A percentile compares a stretch with the other conserved stretches of the same genome.
These are phyloP conservation scores for Aspergillus japonicus DNA, from an alignment of 2,329 filamentous ascomycete species.

Conservation along the genomic window DNA sequence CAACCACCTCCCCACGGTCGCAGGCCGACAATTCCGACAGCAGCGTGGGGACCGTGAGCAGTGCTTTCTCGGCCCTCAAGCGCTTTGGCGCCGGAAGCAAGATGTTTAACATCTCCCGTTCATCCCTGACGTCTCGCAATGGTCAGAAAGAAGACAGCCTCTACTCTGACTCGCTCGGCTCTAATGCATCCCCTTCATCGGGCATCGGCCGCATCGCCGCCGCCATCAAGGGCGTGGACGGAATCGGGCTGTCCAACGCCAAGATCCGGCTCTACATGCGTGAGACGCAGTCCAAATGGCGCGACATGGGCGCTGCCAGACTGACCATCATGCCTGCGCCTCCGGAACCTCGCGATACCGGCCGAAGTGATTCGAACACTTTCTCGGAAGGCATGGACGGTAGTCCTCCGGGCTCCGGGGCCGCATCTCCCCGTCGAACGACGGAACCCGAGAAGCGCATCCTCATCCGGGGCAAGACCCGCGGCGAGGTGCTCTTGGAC, in stretches of 20 bases:
- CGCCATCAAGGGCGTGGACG: conserved; percentile 55
- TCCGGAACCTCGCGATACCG: conserved; percentile 32
- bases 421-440: conserved; percentile 45
- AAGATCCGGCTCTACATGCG: conserved; percentile 85
- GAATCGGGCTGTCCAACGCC: conserved; percentile 67
- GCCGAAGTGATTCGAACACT: background rate
- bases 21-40: conserved; percentile 67
- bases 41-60: conserved; percentile 72
- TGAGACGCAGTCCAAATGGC: conserved; percentile 75
- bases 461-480: conserved; percentile 70
- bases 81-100: conserved; percentile 70
- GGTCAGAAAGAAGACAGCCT: conserved; percentile 53
- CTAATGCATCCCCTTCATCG: conserved; percentile 52
- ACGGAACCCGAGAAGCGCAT: conserved; percentile 80
- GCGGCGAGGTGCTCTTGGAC: conserved; percentile 69
- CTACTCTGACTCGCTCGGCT: conserved; percentile 58
- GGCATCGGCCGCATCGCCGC: conserved; percentile 53
- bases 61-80: conserved; percentile 74
- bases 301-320: conserved; percentile 81
- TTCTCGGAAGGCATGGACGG: conserved; percentile 21
- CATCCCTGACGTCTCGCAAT: conserved; percentile 63
- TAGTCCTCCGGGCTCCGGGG: conserved; percentile 29
- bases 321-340: conserved; percentile 72
- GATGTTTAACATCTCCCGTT: conserved; percentile 79
- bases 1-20: conserved; percentile 56